A percentile compares a stretch with the other conserved stretches of the same genome.
Conservation (phyloP, 2,329 filamentous ascomycete species). For the Hypoxylon sp. region DNA sequence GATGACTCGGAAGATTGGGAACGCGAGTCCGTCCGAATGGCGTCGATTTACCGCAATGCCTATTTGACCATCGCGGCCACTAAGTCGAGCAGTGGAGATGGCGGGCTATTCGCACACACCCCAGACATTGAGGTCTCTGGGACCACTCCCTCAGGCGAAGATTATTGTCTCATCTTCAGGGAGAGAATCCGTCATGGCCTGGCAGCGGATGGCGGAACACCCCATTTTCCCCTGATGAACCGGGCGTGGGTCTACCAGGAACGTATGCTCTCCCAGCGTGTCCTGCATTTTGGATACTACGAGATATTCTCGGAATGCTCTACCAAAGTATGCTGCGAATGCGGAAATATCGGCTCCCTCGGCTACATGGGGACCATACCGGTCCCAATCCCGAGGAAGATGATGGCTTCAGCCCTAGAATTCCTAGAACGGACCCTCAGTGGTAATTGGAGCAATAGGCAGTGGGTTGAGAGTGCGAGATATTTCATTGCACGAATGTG, state of each 20-base stretch:
- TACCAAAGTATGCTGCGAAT: not conserved
- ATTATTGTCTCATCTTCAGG: conserved; percentile 8
- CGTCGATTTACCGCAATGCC: conserved; percentile 40
- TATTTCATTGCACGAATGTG: conserved; percentile 10
- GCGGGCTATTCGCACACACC: conserved; percentile 11
- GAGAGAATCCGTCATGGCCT: conserved; percentile 18
- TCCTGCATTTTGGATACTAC: conserved; percentile 27
- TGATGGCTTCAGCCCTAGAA: conserved; percentile 2
- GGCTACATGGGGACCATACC: not conserved
- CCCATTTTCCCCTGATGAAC: conserved; percentile 21
- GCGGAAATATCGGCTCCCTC: conserved; percentile 1
- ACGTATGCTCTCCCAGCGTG: conserved; percentile 24
- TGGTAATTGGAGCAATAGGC: not conserved
- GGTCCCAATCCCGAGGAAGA: not conserved
- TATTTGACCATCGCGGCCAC: conserved; percentile 41
- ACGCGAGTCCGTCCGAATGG: conserved; percentile 39
- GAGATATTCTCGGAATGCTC: conserved; percentile 35
- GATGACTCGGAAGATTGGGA: conserved; percentile 30
- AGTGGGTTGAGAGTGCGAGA: not conserved
- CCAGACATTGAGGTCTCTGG: conserved; percentile 11
- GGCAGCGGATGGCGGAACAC: not conserved
- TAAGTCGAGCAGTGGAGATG: conserved; percentile 19
- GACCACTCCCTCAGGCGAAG: conserved; percentile 1
- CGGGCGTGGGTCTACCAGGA: conserved; percentile 35
- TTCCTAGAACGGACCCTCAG: not conserved